A percentile compares a stretch with the other conserved stretches of the same genome.
These are phyloP conservation scores for Globisporangium parvum DNA, from an alignment of 352 stramenopile genomes.

Conservation along the genomic window DNA sequence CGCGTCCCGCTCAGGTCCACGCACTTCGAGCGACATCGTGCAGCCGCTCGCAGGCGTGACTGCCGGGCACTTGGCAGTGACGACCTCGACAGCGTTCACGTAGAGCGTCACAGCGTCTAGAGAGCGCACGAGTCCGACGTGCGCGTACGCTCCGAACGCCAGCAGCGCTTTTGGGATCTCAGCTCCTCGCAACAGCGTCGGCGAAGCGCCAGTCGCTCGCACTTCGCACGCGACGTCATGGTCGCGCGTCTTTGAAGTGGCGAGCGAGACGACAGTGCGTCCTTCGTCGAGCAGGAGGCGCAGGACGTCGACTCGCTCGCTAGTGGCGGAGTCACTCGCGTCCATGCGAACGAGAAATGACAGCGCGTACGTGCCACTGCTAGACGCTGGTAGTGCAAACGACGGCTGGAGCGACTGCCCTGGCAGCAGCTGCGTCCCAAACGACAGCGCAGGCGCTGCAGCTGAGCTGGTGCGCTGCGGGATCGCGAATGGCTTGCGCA, in stretches of 20 bases:
- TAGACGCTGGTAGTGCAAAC: slow-evolving; percentile 12
- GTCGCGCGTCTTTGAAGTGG: neutral
- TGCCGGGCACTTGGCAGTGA: neutral
- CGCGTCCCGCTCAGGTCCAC: slow-evolving; percentile 11
- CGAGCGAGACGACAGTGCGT: slow-evolving; percentile 1
- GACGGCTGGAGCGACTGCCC: slow-evolving; percentile 9
- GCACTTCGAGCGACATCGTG: slow-evolving; percentile 8
- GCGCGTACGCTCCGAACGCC: slow-evolving; percentile 14
- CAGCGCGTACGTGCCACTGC: slow-evolving; percentile 13
- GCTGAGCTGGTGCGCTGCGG: slow-evolving; percentile 7
- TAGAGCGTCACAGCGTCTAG: slow-evolving; percentile 3
- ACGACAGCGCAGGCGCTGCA: slow-evolving; percentile 3
- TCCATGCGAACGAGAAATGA: slow-evolving; percentile 48
- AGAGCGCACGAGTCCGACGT: slow-evolving; percentile 8
- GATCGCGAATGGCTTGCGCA: slow-evolving; percentile 61
- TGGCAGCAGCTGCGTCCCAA: slow-evolving; percentile 35
- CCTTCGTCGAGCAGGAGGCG: slow-evolving; percentile 8
- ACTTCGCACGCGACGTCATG: slow-evolving; percentile 4
- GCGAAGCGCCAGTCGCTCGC: neutral
- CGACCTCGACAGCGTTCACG: slow-evolving; percentile 12
- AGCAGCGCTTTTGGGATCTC: neutral
- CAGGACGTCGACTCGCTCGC: slow-evolving; percentile 12
- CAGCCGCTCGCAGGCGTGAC: neutral
- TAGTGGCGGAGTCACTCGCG: neutral
- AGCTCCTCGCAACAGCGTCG: neutral